phyloP scores from a whole-genome alignment of 805 yeast species.

The Lipomyces yamanashiensis region DNA sequence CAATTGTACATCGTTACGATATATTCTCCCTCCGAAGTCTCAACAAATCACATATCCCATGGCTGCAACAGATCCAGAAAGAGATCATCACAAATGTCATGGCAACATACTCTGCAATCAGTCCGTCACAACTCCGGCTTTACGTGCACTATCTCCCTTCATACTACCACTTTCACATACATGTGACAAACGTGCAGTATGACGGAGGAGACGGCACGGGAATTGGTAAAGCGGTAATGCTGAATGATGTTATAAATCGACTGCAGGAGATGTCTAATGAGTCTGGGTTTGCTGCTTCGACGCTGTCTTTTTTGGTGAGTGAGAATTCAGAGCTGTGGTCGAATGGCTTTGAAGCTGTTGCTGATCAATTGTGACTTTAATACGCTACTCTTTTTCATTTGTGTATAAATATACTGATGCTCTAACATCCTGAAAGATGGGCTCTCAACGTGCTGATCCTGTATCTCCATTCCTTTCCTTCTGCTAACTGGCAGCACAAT shows the following conservation, averaged over 20 bases:
- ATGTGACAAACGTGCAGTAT: conserved; percentile 75
- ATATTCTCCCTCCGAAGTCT: conserved; percentile 79
- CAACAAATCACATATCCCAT: conserved; percentile 59
- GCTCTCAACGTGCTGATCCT: too few species aligned
- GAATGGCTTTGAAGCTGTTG: conserved; percentile 22
- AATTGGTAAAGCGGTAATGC: conserved; percentile 80
- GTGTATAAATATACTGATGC: too few species aligned
- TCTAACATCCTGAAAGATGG: too few species aligned
- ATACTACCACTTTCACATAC: conserved; percentile 93
- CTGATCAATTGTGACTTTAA: neutral
- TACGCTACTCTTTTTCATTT: too few species aligned
- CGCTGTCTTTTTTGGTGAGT: conserved; percentile 69
- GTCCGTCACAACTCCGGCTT: conserved; percentile 63
- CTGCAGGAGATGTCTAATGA: conserved; percentile 57
- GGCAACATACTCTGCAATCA: conserved; percentile 51
- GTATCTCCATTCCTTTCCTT: too few species aligned
- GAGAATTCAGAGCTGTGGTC: conserved; percentile 80
- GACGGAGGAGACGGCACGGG: conserved; percentile 67
- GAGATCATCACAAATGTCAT: conserved; percentile 57
- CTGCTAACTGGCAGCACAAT: too few species aligned
- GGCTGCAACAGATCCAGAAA: conserved; percentile 55
- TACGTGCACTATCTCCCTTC: conserved; percentile 94
- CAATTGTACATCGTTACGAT: conserved; percentile 71
- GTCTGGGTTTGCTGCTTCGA: conserved; percentile 59
- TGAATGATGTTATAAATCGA: conserved; percentile 82